Evolutionary conservation across 495 filamentous ascomycete genomes (phyloP).

Genomic region (Penicillium daleae): DNA sequence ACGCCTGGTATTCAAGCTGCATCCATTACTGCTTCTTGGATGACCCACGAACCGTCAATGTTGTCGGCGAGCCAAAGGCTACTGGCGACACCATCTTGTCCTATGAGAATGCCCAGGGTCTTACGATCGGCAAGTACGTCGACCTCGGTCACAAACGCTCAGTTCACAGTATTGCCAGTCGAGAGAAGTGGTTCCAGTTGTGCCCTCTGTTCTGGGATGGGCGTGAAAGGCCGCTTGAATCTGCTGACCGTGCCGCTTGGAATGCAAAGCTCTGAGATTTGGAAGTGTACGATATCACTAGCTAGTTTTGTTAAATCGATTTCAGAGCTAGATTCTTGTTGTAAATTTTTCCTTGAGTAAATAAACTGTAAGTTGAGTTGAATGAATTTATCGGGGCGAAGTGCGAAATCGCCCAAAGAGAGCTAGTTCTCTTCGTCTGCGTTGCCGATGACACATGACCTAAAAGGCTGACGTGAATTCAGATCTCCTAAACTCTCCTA

Average conservation of each 20-base stretch:
- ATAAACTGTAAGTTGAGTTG: neutral
- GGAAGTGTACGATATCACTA: neutral
- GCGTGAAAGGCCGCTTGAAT: slow-evolving; percentile 47
- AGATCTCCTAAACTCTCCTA: neutral
- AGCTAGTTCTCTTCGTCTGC: too few relatives aligned
- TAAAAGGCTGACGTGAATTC: neutral
- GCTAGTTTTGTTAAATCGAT: neutral
- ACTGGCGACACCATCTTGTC: slow-evolving; percentile 62
- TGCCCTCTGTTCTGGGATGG: slow-evolving; percentile 60
- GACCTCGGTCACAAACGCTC: slow-evolving; percentile 69
- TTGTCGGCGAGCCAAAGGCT: slow-evolving; percentile 69
- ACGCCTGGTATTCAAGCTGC: slow-evolving; percentile 68
- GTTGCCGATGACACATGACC: neutral
- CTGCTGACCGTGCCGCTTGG: slow-evolving; percentile 52
- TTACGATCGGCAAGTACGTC: slow-evolving; percentile 66
- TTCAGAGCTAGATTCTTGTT: neutral
- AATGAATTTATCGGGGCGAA: neutral
- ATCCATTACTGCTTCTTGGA: slow-evolving; percentile 75
- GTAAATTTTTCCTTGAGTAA: neutral
- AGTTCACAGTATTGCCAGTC: slow-evolving; percentile 60
- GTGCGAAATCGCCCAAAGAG: too few relatives aligned
- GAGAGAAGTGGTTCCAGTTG: slow-evolving; percentile 71
- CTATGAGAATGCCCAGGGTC: slow-evolving; percentile 68
- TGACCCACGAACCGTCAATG: slow-evolving; percentile 63
- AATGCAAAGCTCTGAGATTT: slow-evolving; percentile 47